phyloP scores from a whole-genome alignment of 371 early-diverging fungal genomes.

The Globomyces sp. region DNA sequence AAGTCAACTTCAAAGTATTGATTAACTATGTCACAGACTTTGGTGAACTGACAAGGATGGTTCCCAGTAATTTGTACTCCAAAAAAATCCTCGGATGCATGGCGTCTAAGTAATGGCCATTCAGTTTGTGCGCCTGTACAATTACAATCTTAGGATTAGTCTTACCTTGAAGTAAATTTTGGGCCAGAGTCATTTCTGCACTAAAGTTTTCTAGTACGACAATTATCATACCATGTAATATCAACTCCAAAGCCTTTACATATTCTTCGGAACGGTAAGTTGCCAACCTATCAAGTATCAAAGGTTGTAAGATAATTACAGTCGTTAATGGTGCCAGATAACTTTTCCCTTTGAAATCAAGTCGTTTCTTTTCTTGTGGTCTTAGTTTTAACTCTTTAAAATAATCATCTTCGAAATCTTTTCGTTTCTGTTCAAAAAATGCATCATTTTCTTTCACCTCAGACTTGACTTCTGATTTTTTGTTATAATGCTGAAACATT shows the following conservation, averaged over 20 bases:
- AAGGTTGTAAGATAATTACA: constrained; percentile 22
- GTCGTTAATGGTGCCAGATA: constrained; percentile 97
- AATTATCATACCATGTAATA: constrained; percentile 63
- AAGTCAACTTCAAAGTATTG: constrained; percentile 77
- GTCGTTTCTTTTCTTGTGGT: constrained; percentile 31
- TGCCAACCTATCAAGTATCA: constrained; percentile 59
- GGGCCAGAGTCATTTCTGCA: constrained; percentile 91
- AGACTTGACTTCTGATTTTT: constrained; percentile 40
- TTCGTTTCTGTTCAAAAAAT: constrained; percentile 1
- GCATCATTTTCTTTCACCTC: constrained; percentile 30
- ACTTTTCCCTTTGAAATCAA: constrained; percentile 84
- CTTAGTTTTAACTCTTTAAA: constrained; percentile 10
- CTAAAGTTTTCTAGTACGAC: constrained; percentile 27
- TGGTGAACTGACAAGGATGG: constrained; percentile 41
- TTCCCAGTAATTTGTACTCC: constrained; percentile 74
- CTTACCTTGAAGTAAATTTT: constrained; percentile 53
- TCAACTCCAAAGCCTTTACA: constrained; percentile 94
- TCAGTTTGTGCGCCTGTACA: constrained; percentile 68
- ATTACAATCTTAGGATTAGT: constrained; percentile 7
- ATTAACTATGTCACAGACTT: constrained; percentile 66
- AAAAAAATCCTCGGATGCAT: constrained; percentile 86
- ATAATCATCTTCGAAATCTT: constrained; percentile 27
- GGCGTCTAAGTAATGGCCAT: constrained; percentile 87
- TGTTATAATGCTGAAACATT: background rate
- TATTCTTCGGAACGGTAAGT: constrained; percentile 92